Evolutionary conservation across 2,329 filamentous ascomycete species (phyloP).

Genomic region (Aphanocladium album): DNA sequence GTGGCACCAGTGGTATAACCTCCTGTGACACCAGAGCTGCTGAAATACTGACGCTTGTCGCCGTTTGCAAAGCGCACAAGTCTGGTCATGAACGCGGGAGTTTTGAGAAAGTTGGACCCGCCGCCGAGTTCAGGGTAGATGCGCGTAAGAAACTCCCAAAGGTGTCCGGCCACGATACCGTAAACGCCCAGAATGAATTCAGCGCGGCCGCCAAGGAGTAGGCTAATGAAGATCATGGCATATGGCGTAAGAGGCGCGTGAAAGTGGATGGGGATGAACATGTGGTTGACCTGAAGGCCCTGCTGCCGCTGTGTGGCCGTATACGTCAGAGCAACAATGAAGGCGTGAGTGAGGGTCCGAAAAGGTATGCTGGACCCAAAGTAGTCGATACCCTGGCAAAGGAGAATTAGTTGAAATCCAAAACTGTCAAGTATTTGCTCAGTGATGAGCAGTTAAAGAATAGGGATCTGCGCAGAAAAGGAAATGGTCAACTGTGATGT

Average conservation of each 20-base stretch:
- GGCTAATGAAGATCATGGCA: constrained; percentile 68
- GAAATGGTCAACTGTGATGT: constrained; percentile 38
- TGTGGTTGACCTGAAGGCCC: constrained; percentile 69
- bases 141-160: constrained; percentile 84
- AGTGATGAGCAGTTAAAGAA: not conserved
- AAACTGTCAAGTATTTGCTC: not conserved
- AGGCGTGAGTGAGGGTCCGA: constrained; percentile 51
- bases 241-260: constrained; percentile 77
- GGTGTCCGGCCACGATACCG: constrained; percentile 80
- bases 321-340: constrained; percentile 76
- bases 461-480: constrained; percentile 15
- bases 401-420: constrained; percentile 6
- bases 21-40: not conserved
- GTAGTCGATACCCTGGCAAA: constrained; percentile 24
- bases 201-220: constrained; percentile 54
- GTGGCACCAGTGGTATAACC: not conserved
- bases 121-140: constrained; percentile 87
- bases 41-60: not conserved
- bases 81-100: constrained; percentile 65
- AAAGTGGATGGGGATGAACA: constrained; percentile 64
- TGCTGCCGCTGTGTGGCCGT: constrained; percentile 83
- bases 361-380: constrained; percentile 23
- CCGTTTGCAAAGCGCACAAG: constrained; percentile 48
- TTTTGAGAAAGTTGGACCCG: constrained; percentile 69
- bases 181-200: constrained; percentile 59